Conservation (phyloP, 805 yeast genomes). For the Kuraishia ogatae region DNA sequence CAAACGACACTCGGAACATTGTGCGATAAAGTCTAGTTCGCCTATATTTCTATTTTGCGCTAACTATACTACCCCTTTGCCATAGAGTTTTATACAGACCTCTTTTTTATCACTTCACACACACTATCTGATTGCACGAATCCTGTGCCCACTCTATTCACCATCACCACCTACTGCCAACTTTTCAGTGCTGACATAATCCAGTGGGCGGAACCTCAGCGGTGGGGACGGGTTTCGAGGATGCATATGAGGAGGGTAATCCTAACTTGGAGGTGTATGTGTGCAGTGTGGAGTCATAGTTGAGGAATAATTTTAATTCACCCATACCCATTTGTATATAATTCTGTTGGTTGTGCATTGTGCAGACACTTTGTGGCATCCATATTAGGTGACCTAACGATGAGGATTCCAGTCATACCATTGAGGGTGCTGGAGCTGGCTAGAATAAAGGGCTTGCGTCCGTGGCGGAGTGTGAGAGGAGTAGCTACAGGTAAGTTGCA, state of each 20-base stretch:
- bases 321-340: too few species aligned
- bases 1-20: background rate
- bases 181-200: background rate
- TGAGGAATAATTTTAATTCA: too few species aligned
- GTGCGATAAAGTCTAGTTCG: background rate
- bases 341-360: background rate
- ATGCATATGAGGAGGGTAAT: background rate
- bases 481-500: background rate
- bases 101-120: background rate
- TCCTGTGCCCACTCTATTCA: background rate
- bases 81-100: too few species aligned
- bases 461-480: background rate
- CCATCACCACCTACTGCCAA: background rate
- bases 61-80: too few species aligned
- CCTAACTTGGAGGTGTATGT: background rate
- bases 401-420: background rate
- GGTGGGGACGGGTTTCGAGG: background rate
- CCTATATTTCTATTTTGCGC: too few species aligned
- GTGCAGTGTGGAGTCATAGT: background rate
- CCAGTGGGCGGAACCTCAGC: background rate
- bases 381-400: background rate
- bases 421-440: background rate
- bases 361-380: too few species aligned
- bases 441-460: background rate
- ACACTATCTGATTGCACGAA: constrained; percentile 9